Conservation (phyloP, 1,284 basidiomycete species). For the Pisolithus thermaeus region DNA sequence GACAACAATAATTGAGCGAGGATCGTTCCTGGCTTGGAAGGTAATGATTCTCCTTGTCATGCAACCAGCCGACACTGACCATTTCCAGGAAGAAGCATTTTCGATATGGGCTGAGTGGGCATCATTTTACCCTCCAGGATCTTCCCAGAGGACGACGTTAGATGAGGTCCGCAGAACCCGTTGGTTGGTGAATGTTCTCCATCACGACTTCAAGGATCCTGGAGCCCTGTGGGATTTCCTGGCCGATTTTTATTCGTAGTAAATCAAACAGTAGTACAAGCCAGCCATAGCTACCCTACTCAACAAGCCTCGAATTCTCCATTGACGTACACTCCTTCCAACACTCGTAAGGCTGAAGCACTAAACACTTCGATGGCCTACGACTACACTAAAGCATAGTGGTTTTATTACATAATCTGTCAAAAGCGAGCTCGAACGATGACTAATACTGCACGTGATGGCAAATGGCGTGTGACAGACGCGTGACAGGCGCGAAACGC, state of each 20-base stretch:
- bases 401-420: too few relatives aligned
- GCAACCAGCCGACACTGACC: background rate
- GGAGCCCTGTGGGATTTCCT: slow-evolving; percentile 87
- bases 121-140: slow-evolving; percentile 74
- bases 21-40: slow-evolving; percentile 93
- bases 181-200: slow-evolving; percentile 92
- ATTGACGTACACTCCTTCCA: too few relatives aligned
- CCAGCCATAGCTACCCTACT: too few relatives aligned
- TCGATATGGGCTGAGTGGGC: slow-evolving; percentile 97
- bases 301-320: too few relatives aligned
- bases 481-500: background rate
- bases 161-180: slow-evolving; percentile 66
- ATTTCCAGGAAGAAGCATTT: slow-evolving; percentile 86
- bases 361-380: too few relatives aligned
- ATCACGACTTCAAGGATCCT: slow-evolving; percentile 87
- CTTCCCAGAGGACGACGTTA: slow-evolving; percentile 68
- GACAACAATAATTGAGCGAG: slow-evolving; percentile 93
- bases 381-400: too few relatives aligned
- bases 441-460: too few relatives aligned
- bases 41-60: slow-evolving; percentile 31
- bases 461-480: slow-evolving; percentile 16
- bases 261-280: too few relatives aligned
- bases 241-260: background rate
- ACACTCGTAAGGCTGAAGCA: too few relatives aligned
- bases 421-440: too few relatives aligned